phyloP scores from a whole-genome alignment of 106 monocot species.

The Chionographis japonica region DNA sequence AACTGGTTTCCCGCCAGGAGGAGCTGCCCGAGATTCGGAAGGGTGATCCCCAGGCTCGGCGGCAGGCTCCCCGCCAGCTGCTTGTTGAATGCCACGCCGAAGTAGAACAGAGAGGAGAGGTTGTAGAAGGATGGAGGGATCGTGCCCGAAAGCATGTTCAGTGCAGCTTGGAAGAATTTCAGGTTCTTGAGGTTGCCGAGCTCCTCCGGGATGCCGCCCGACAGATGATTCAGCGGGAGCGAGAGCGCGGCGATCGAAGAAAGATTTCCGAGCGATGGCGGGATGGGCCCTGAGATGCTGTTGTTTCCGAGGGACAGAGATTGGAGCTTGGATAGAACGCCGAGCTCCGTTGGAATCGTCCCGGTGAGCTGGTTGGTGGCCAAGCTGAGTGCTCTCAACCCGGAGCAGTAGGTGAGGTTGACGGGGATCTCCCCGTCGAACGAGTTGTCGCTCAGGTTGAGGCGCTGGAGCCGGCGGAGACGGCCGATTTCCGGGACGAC shows the following conservation, averaged over 20 bases:
- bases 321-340: constrained; percentile 3
- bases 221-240: neutral
- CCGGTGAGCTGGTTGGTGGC: too few species aligned
- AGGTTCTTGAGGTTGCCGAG: neutral
- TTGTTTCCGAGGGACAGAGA: neutral
- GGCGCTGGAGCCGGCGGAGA: neutral
- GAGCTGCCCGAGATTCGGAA: neutral
- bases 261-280: neutral
- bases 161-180: neutral
- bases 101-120: neutral
- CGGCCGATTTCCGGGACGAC: neutral
- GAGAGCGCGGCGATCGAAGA: neutral
- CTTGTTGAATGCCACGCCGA: neutral
- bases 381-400: neutral
- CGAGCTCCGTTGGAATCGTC: too few species aligned
- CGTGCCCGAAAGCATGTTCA: constrained; percentile 1
- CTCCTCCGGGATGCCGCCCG: neutral
- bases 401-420: neutral
- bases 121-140: neutral
- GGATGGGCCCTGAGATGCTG: neutral
- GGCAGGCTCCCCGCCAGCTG: constrained; percentile 1
- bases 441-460: constrained; percentile 4
- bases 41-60: neutral
- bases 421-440: neutral
- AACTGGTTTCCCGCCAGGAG: too few species aligned